phyloP scores from a whole-genome alignment of 352 stramenopile genomes.

The Phytophthora lateralis region DNA sequence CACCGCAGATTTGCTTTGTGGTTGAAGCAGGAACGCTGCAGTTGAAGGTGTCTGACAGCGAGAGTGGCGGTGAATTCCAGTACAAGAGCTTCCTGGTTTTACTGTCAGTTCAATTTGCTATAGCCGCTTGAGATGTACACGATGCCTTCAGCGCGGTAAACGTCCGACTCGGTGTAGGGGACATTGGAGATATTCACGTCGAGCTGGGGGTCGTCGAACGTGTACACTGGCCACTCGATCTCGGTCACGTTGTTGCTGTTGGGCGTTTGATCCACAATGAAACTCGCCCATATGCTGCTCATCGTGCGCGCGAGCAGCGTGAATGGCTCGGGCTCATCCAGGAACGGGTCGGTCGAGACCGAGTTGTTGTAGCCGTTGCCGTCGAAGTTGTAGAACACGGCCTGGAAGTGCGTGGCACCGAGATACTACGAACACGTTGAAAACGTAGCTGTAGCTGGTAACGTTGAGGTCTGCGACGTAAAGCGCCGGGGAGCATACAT shows the following conservation, averaged over 20 bases:
- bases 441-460: conserved; percentile 35
- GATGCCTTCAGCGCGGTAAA: conserved; percentile 34
- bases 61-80: background rate
- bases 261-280: conserved; percentile 28
- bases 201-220: conserved; percentile 22
- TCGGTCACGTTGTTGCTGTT: conserved; percentile 21
- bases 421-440: conserved; percentile 32
- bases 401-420: conserved; percentile 30
- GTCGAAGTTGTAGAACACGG: conserved; percentile 34
- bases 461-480: conserved; percentile 24
- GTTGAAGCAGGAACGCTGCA: conserved; percentile 6
- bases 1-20: conserved; percentile 3
- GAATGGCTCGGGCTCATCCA: conserved; percentile 20
- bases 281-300: conserved; percentile 38
- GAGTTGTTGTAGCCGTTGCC: conserved; percentile 34
- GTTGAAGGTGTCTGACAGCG: conserved; percentile 5
- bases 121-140: conserved; percentile 21
- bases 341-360: conserved; percentile 30
- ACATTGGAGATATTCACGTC: conserved; percentile 23
- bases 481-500: conserved; percentile 29
- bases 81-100: no score
- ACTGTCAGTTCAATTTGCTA: background rate
- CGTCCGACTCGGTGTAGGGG: conserved; percentile 23
- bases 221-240: conserved; percentile 33
- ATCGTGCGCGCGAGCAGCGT: conserved; percentile 23